Evolutionary conservation across 257 asterid genomes (phyloP).

Genomic region (Buddleja alternifolia): DNA sequence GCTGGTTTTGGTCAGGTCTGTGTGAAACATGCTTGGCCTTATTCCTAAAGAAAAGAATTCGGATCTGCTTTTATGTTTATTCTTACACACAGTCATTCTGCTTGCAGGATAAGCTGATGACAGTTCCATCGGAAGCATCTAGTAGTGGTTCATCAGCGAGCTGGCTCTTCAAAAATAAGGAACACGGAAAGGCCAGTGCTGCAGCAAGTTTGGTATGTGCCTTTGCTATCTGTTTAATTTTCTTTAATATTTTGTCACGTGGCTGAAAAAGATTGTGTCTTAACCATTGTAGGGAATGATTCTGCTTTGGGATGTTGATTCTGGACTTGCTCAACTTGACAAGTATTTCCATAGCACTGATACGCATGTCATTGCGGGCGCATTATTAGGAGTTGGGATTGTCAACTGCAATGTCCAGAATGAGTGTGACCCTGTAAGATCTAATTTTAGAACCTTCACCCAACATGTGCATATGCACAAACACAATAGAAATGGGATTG

Average conservation of each 20-base stretch:
- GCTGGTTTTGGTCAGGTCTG: slow-evolving; percentile 97
- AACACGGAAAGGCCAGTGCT: slow-evolving; percentile 95
- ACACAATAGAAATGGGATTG: not conserved
- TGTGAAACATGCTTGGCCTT: not conserved
- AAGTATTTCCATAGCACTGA: slow-evolving; percentile 88
- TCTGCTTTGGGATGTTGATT: slow-evolving; percentile 92
- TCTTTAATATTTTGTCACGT: not conserved
- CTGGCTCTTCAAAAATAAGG: slow-evolving; percentile 95
- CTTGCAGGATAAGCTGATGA: slow-evolving; percentile 91
- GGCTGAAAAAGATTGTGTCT: slow-evolving; percentile 26
- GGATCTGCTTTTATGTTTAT: not conserved
- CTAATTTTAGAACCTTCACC: not conserved
- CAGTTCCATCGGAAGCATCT: slow-evolving; percentile 78
- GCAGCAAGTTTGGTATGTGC: slow-evolving; percentile 88
- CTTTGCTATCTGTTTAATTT: slow-evolving; percentile 1
- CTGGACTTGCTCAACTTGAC: slow-evolving; percentile 95
- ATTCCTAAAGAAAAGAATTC: not conserved
- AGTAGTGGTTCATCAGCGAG: slow-evolving; percentile 74
- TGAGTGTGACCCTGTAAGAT: slow-evolving; percentile 95
- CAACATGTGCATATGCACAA: not conserved
- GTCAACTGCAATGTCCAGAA: slow-evolving; percentile 76
- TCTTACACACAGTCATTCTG: not conserved
- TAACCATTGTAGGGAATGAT: slow-evolving; percentile 76
- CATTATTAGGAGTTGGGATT: slow-evolving; percentile 90
- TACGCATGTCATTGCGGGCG: slow-evolving; percentile 76